Base-by-base conservation (phyloP, 805 yeast species). In the Cyberlindnera maritima region DNA sequence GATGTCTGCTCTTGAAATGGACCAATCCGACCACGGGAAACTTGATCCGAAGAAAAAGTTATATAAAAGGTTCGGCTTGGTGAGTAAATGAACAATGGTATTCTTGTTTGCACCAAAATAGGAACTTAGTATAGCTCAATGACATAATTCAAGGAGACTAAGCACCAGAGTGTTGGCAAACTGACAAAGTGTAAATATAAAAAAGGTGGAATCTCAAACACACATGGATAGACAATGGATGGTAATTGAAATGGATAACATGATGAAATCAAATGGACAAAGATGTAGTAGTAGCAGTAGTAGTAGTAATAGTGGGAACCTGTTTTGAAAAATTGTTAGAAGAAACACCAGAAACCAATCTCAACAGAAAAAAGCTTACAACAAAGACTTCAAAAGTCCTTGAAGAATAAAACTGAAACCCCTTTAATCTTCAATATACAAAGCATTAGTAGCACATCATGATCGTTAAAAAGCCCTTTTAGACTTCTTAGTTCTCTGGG, bases 161-260 rank as follows among this genome's bases (percentile, higher is more conserved):
- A 79, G 83, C 84, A 81, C 90, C 94, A 85, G 94, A 85, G 92
- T 87, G 95, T 86, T 80, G 84, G 88, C 91, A 86, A 87, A 83
- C 88, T 69, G 54, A 15, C 15, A 18, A 34, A 87, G n/a, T n/a
- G 9, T 68, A 36, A 14, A 39, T 42, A 44, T 39, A 42, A 34
- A 11, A 14, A 18, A 11, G n/a, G 31, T 7, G 13, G 11, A 12
- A 7, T 28, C 31, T 13, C 25, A 9, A 13, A n/a, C 18, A 41
- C 38, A 36, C 41, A 23, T 28, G 23, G 28, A 20, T 6, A 36
- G 35, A 33, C 19, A 32, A 31, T 28, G 31, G 31, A 28, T 14
- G 28, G n/a, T n/a, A n/a, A n/a, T n/a, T n/a, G n/a, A n/a, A n/a
- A n/a, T n/a, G n/a, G n/a, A n/a, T n/a, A n/a, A n/a, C n/a, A n/a